phyloP scores from a whole-genome alignment of 306 rosid genomes.

The Psophocarpus tetragonolobus region DNA sequence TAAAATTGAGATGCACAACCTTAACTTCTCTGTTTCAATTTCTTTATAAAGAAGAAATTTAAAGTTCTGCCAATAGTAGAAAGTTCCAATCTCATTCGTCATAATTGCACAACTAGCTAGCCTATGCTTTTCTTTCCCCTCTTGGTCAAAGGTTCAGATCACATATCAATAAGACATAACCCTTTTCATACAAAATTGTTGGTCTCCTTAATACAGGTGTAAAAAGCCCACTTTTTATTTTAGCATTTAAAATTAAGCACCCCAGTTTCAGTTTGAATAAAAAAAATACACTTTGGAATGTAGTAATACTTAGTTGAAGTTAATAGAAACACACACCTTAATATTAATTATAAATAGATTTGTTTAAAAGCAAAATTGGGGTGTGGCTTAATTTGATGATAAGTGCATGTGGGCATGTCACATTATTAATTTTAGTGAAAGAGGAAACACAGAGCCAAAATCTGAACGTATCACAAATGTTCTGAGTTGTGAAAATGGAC shows the following conservation, averaged over 20 bases:
- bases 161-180: conserved; percentile 3
- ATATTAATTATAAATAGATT: too few relatives aligned
- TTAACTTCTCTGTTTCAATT: conserved; percentile 7
- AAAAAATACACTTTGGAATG: too few relatives aligned
- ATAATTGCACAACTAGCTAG: conserved; percentile 23
- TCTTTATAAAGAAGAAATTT: conserved; percentile 7
- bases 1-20: conserved; percentile 1
- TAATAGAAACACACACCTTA: too few relatives aligned
- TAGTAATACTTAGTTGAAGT: too few relatives aligned
- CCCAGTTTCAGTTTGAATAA: neutral
- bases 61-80: neutral
- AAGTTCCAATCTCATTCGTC: conserved; percentile 16
- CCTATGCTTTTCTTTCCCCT: neutral
- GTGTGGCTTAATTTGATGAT: neutral
- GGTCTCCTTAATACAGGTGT: neutral
- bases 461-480: neutral
- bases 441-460: conserved; percentile 3
- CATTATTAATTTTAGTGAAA: conserved; percentile 1
- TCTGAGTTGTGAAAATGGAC: conserved; percentile 16
- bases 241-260: neutral
- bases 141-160: neutral
- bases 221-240: neutral
- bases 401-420: neutral
- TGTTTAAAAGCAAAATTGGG: too few relatives aligned
- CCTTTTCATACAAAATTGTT: neutral